These are phyloP conservation scores for Thermomucor indicae-seudaticae DNA, from an alignment of 371 early-diverging fungal species.

Conservation along the genomic window DNA sequence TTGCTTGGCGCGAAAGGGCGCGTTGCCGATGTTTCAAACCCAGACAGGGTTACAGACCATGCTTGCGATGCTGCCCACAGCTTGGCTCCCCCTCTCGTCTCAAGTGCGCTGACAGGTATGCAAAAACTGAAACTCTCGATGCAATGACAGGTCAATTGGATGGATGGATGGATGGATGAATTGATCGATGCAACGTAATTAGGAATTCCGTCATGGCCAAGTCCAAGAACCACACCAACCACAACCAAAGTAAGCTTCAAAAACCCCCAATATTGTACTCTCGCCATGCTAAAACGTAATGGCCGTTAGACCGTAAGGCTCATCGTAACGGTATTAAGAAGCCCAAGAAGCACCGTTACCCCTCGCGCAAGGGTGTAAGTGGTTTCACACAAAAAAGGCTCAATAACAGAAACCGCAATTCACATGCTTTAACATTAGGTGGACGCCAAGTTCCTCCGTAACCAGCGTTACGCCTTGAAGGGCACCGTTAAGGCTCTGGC, in stretches of 20 bases:
- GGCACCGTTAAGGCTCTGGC: conserved; percentile 50
- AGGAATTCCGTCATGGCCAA: conserved; percentile 90
- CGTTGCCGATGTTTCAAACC: too few relatives aligned
- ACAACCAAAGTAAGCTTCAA: conserved; percentile 98
- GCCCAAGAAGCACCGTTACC: conserved; percentile 82
- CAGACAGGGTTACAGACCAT: too few relatives aligned
- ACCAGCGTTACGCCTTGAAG: conserved; percentile 96
- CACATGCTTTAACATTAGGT: conserved; percentile 44
- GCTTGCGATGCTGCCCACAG: too few relatives aligned
- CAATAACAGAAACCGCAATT: too few relatives aligned
- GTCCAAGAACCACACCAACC: conserved; percentile 99
- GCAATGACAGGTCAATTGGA: conserved; percentile 6
- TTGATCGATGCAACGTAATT: background rate
- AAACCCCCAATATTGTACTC: too few relatives aligned
- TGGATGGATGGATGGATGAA: conserved; percentile 16
- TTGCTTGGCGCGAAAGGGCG: too few relatives aligned
- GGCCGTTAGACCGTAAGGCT: conserved; percentile 97
- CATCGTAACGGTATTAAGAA: conserved; percentile 98
- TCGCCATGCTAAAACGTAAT: too few relatives aligned
- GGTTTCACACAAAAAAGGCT: background rate
- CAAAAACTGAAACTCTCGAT: too few relatives aligned
- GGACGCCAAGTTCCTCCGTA: conserved; percentile 97
- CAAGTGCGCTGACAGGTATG: too few relatives aligned
- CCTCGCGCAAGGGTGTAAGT: conserved; percentile 90
- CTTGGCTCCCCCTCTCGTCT: too few relatives aligned